Conservation (phyloP, 2,329 filamentous ascomycete species). For the Penicillium sp. region DNA sequence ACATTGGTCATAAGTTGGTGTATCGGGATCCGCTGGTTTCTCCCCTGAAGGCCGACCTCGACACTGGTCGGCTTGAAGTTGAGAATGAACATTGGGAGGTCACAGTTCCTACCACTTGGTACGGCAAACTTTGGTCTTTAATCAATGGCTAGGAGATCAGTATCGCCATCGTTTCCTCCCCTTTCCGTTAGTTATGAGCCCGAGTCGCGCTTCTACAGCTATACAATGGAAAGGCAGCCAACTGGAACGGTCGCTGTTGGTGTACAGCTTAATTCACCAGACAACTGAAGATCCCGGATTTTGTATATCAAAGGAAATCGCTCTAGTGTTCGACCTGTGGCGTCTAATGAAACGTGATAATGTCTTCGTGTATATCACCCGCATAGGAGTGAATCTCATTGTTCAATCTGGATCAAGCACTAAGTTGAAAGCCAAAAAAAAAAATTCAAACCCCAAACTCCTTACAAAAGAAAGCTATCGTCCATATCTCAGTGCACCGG, state of each 20-base stretch:
- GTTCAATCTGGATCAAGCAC: conserved; percentile 1
- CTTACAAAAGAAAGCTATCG: background rate
- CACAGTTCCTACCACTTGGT: conserved; percentile 16
- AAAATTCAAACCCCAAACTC: background rate
- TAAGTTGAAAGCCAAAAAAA: background rate
- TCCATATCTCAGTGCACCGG: conserved; percentile 19
- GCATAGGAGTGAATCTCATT: background rate
- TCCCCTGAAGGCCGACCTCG: conserved; percentile 15
- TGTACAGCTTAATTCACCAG: too few relatives aligned
- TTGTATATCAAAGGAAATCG: too few relatives aligned
- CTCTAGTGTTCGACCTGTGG: too few relatives aligned
- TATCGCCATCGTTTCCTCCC: too few relatives aligned
- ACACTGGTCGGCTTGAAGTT: conserved; percentile 16
- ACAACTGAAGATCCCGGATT: too few relatives aligned
- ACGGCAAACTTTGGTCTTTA: conserved; percentile 15
- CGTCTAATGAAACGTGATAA: background rate
- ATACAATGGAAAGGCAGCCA: too few relatives aligned
- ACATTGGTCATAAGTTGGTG: conserved; percentile 15
- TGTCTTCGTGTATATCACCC: background rate
- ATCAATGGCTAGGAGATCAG: conserved; percentile 8
- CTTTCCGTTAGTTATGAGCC: too few relatives aligned
- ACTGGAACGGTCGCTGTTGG: too few relatives aligned
- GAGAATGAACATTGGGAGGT: conserved; percentile 19
- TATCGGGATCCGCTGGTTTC: conserved; percentile 11
- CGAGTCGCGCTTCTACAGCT: too few relatives aligned